Conservation (phyloP, 345 rosid species). For the Cardamine chenopodiifolia region DNA sequence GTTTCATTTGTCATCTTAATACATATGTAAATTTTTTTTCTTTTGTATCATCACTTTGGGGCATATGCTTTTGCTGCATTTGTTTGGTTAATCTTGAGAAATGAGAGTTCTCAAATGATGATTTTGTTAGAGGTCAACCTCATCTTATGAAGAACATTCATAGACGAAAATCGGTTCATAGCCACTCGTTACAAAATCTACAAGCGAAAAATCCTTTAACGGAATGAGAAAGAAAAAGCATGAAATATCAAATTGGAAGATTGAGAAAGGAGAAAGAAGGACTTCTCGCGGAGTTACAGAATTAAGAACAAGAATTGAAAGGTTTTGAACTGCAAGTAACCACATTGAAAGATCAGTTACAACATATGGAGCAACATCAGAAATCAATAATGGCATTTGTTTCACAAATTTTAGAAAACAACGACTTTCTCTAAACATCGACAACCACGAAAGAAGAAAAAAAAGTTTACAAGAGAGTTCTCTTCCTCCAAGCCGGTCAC, state of each 20-base stretch:
- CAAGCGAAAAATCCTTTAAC: constrained; percentile 61
- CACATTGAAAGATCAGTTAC: constrained; percentile 63
- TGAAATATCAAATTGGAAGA: constrained; percentile 65
- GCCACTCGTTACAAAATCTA: constrained; percentile 71
- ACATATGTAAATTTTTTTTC: constrained; percentile 62
- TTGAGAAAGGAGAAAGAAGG: constrained; percentile 59
- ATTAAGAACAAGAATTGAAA: constrained; percentile 57
- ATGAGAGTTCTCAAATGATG: constrained; percentile 95
- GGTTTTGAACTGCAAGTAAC: constrained; percentile 61
- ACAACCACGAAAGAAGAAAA: constrained; percentile 65
- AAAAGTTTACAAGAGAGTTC: constrained; percentile 57
- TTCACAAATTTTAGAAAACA: constrained; percentile 62
- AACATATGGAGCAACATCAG: constrained; percentile 64
- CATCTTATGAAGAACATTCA: constrained; percentile 83
- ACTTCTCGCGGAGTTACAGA: constrained; percentile 58
- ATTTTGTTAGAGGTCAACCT: constrained; percentile 74
- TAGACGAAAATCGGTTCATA: constrained; percentile 88
- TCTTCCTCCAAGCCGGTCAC: constrained; percentile 20
- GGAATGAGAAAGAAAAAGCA: constrained; percentile 65
- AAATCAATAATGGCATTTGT: constrained; percentile 56
- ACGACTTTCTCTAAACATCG: constrained; percentile 56
- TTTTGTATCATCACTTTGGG: background rate
- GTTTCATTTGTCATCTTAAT: constrained; percentile 96
- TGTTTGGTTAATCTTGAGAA: constrained; percentile 55
- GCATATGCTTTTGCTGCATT: background rate